phyloP scores from a whole-genome alignment of 345 rosid genomes.

The Bruguiera gymnorhiza region DNA sequence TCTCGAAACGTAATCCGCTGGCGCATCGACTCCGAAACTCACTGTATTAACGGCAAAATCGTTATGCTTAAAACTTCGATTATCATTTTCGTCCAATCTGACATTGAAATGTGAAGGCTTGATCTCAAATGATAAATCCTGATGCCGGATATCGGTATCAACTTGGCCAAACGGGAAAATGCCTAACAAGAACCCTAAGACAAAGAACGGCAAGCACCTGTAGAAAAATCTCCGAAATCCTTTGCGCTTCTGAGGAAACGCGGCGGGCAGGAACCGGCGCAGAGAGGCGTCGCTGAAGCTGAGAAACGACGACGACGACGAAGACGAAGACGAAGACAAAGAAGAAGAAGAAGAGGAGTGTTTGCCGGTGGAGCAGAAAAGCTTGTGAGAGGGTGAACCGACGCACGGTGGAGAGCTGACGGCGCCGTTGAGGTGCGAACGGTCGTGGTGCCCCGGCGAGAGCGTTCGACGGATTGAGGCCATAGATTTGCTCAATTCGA shows the following conservation, averaged over 20 bases:
- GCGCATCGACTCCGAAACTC: conserved; percentile 28
- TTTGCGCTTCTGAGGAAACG: conserved; percentile 36
- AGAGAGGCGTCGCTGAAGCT: conserved; percentile 22
- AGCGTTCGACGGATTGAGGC: conserved; percentile 90
- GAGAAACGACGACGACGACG: conserved; percentile 26
- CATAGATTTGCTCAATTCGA: conserved; percentile 32
- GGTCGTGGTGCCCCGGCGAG: conserved; percentile 70
- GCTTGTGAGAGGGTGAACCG: conserved; percentile 20
- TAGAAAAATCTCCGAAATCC: conserved; percentile 58
- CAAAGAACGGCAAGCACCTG: conserved; percentile 60
- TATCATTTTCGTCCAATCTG: conserved; percentile 29
- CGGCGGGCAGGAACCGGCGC: conserved; percentile 25
- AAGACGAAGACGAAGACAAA: conserved; percentile 16
- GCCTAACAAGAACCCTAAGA: conserved; percentile 63
- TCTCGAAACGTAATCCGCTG: conserved; percentile 15
- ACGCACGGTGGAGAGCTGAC: conserved; percentile 7
- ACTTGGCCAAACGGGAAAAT: conserved; percentile 60
- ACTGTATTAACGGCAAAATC: conserved; percentile 33
- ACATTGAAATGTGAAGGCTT: conserved; percentile 53
- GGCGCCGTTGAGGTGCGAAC: conserved; percentile 33
- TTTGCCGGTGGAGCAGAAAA: conserved; percentile 18
- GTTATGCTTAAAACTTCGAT: conserved; percentile 17
- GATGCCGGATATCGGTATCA: conserved; percentile 37
- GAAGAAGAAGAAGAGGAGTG: conserved; percentile 36
- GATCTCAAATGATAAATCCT: conserved; percentile 62